Evolutionary conservation across 2,329 filamentous ascomycete genomes (phyloP), one percentile per base, ranked within the genome.

Genomic region (Colletotrichum graminicola): DNA sequence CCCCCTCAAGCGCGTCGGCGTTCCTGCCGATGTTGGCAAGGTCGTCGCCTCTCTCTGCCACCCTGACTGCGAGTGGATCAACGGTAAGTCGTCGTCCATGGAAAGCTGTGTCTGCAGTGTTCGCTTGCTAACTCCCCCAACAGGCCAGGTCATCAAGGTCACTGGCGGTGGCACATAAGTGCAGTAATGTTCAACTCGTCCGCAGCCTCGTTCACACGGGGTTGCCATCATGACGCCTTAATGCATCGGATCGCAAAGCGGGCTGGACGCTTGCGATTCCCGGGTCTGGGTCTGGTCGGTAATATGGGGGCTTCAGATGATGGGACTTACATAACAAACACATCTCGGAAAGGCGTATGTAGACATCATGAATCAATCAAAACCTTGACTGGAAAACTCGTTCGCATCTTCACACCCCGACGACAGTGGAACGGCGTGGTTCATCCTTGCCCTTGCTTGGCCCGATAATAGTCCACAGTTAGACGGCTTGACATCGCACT

Each of bases 41-140:
- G 87, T 86, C 43, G 87, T 90, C 64, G 85, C 84, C 71, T 84
- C 87, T 75, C 79, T 90, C 52, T 84, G 87, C 74, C 87, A 85
- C 74, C 83, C 85, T 8, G 89, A 90, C 76, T 87, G 87, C 67
- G 88, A 90, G 80, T 91, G 89, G 89, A 88, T 91, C 77, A 91
- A 91, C 77, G 89, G 89, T 89, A 74, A 78, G 86, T 78, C 41
- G 54, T n/a, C 5, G 14, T 16, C 54, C 2, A 18, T 21, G 16
- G 11, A 47, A 21, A 8, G 8, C n/a, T 5, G 0, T 39, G 1
- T 39, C 32, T 14, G n/a, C 90, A 88, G 10, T 5, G 29, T 55
- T 86, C 90, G 77, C 89, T 90, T 77, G 88, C 88, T 89, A 73
- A 78, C 85, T 78, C 23, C 54, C 51, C n/a, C 21, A 26, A 56